Conservation (phyloP, 2,329 filamentous ascomycete genomes). For the Thermothelomyces thermophilus region DNA sequence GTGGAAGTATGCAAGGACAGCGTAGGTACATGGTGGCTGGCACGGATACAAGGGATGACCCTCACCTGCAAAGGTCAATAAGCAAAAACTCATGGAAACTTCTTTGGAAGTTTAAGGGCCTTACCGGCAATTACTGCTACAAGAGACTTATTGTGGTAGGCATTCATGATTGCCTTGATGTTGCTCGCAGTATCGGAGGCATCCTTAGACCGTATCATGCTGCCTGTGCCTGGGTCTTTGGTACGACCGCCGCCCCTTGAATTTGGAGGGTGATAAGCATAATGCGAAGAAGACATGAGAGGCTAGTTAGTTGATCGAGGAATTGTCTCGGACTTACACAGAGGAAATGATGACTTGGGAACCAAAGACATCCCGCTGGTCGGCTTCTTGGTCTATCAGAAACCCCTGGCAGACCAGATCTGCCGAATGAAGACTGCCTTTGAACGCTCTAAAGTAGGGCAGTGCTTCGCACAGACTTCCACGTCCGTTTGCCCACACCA, state of each 20-base stretch:
- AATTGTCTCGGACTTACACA: slow-evolving; percentile 38
- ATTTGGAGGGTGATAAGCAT: neutral
- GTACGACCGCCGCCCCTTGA: slow-evolving; percentile 47
- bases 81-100: neutral
- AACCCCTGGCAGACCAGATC: slow-evolving; percentile 47
- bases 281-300: neutral
- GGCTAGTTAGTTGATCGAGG: too few relatives aligned
- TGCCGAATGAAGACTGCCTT: slow-evolving; percentile 51
- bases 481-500: slow-evolving; percentile 50
- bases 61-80: slow-evolving; percentile 35
- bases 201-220: slow-evolving; percentile 36
- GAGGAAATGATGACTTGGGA: slow-evolving; percentile 57
- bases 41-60: slow-evolving; percentile 43
- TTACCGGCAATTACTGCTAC: slow-evolving; percentile 51
- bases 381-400: slow-evolving; percentile 50
- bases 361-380: slow-evolving; percentile 51
- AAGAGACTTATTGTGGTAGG: slow-evolving; percentile 40
- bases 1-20: slow-evolving; percentile 62
- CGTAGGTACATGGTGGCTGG: slow-evolving; percentile 51
- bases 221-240: slow-evolving; percentile 37
- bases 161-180: slow-evolving; percentile 38
- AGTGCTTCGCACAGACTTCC: slow-evolving; percentile 58
- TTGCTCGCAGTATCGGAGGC: slow-evolving; percentile 6
- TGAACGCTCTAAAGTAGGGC: slow-evolving; percentile 54
- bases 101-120: slow-evolving; percentile 12